A percentile compares a stretch with the other conserved stretches of the same genome.
phyloP scores from a whole-genome alignment of 257 asterid genomes.

The Apocynum venetum region DNA sequence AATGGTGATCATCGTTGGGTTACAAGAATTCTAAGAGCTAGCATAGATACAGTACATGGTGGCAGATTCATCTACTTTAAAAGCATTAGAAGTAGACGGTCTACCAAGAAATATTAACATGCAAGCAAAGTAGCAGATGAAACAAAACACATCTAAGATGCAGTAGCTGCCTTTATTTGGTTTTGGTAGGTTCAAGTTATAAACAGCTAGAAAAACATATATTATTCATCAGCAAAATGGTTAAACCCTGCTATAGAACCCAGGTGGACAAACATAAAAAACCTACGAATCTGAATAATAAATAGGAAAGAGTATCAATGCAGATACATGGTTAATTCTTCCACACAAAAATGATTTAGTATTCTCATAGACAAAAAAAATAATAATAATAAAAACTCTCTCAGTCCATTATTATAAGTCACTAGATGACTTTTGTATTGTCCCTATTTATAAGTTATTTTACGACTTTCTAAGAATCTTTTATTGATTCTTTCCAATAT shows the following conservation, averaged over 20 bases:
- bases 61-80: neutral
- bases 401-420: too few species aligned
- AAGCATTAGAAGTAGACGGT: neutral
- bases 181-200: slow-evolving; percentile 1
- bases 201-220: neutral
- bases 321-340: neutral
- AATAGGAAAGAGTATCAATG: neutral
- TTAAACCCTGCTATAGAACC: neutral
- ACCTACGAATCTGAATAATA: neutral
- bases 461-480: too few species aligned
- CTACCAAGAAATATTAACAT: neutral
- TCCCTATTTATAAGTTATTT: too few species aligned
- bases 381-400: neutral
- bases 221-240: neutral
- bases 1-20: neutral
- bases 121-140: slow-evolving; percentile 1
- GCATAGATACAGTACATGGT: neutral
- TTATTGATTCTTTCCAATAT: too few species aligned
- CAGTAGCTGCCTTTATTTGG: neutral
- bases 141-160: neutral
- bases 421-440: too few species aligned
- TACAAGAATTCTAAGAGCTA: neutral
- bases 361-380: neutral
- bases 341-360: neutral
- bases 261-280: neutral